A percentile compares a stretch with the other conserved stretches of the same genome.
phyloP scores from a whole-genome alignment of 2,329 filamentous ascomycete genomes.

The Orbilia javanica region DNA sequence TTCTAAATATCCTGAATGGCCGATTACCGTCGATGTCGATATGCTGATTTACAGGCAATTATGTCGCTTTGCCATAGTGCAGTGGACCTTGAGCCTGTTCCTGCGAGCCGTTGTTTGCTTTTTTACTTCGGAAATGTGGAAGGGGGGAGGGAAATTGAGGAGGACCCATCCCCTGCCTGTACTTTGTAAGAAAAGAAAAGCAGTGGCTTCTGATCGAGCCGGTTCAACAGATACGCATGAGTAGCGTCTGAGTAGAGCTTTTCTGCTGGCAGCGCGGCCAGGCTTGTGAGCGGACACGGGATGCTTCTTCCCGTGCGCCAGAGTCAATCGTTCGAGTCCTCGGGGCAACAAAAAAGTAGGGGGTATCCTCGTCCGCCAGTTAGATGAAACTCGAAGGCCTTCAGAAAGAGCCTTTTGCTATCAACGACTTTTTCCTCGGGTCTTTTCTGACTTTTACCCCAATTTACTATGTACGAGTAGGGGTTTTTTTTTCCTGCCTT shows the following conservation, averaged over 20 bases:
- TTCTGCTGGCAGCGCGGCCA: conserved; percentile 12
- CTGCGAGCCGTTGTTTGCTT: conserved; percentile 44
- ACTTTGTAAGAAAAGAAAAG: conserved; percentile 48
- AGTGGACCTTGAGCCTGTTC: conserved; percentile 25
- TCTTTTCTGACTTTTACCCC: conserved; percentile 47
- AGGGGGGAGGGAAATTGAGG: conserved; percentile 57
- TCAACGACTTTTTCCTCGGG: conserved; percentile 51
- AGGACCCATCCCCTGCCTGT: conserved; percentile 54
- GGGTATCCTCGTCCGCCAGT: conserved; percentile 52
- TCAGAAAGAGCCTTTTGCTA: conserved; percentile 52
- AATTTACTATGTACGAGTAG: conserved; percentile 50
- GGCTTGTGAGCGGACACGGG: conserved; percentile 54
- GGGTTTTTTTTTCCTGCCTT: conserved; percentile 23
- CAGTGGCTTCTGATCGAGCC: conserved; percentile 56
- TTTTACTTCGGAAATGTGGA: conserved; percentile 58
- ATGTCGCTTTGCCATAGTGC: conserved; percentile 49
- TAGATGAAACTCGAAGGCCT: conserved; percentile 57
- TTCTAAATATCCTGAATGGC: conserved; percentile 8
- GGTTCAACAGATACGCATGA: conserved; percentile 23
- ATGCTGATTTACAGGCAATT: conserved; percentile 48
- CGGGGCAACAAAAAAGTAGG: conserved; percentile 44
- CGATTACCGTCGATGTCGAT: conserved; percentile 41
- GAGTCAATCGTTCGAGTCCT: conserved; percentile 34
- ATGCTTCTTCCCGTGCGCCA: conserved; percentile 56
- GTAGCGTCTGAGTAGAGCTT: not conserved